Conservation (phyloP, 2,329 filamentous ascomycete species). For the Fusarium begoniae region DNA sequence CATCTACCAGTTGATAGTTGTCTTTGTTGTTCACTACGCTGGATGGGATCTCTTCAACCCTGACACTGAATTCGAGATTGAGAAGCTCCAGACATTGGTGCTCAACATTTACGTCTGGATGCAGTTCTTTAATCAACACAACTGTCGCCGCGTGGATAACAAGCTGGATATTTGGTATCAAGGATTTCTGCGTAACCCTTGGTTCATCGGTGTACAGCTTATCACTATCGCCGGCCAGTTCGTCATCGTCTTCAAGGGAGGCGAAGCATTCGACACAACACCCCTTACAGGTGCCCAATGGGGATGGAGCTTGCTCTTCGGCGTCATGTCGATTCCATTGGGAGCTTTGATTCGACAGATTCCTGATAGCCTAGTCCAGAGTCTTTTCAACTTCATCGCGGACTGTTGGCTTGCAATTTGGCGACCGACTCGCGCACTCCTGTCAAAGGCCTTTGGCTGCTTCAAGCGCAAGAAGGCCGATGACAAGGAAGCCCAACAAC, state of each 20-base stretch:
- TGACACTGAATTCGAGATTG: slow-evolving; percentile 47
- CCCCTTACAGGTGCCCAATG: slow-evolving; percentile 72
- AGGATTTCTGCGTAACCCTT: slow-evolving; percentile 76
- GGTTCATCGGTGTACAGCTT: slow-evolving; percentile 75
- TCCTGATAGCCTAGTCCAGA: slow-evolving; percentile 48
- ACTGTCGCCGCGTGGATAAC: slow-evolving; percentile 82
- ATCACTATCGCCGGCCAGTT: slow-evolving; percentile 76
- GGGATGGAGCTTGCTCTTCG: slow-evolving; percentile 75
- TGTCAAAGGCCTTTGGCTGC: slow-evolving; percentile 24
- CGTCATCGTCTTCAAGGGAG: slow-evolving; percentile 77
- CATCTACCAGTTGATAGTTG: slow-evolving; percentile 67
- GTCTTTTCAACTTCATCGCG: slow-evolving; percentile 34
- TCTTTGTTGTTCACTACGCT: slow-evolving; percentile 69
- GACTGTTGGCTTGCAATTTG: slow-evolving; percentile 12
- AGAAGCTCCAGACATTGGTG: slow-evolving; percentile 69
- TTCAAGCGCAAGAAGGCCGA: slow-evolving; percentile 38
- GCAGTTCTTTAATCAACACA: slow-evolving; percentile 89
- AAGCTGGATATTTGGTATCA: slow-evolving; percentile 82
- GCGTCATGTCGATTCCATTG: slow-evolving; percentile 73
- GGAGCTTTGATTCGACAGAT: slow-evolving; percentile 54
- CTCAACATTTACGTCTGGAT: slow-evolving; percentile 92
- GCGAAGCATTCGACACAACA: slow-evolving; percentile 70
- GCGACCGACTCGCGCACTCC: slow-evolving; percentile 21
- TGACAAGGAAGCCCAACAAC: slow-evolving; percentile 13
- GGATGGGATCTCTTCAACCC: slow-evolving; percentile 66